These are phyloP conservation scores for Leishmania arabica DNA, from an alignment of 208 protist species.

Conservation along the genomic window DNA sequence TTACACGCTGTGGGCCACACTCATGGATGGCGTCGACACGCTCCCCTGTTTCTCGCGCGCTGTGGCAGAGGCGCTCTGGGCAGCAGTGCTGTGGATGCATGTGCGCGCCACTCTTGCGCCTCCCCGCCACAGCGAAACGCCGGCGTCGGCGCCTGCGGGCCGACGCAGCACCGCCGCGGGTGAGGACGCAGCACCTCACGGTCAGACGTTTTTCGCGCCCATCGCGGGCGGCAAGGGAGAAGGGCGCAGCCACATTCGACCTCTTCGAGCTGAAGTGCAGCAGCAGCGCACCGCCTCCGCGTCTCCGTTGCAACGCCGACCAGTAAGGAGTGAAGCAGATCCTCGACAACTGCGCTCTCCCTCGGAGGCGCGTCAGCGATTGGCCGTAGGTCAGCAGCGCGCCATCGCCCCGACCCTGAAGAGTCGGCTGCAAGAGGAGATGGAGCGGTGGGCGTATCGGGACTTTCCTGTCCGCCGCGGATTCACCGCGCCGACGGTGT, in stretches of 20 bases:
- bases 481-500: conserved; percentile 29
- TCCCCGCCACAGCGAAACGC: not conserved
- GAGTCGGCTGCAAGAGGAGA: not conserved
- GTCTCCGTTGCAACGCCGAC: not conserved
- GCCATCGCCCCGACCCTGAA: not conserved
- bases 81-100: conserved; percentile 31
- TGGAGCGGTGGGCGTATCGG: conserved; percentile 32
- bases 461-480: conserved; percentile 1
- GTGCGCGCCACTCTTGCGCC: not conserved
- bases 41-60: conserved; percentile 7
- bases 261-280: not conserved
- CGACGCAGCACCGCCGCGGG: not conserved
- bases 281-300: not conserved
- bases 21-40: conserved; percentile 8
- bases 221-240: not conserved
- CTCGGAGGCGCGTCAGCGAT: not conserved
- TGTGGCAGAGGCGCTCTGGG: conserved; percentile 20
- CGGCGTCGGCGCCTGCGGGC: not conserved
- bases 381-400: not conserved
- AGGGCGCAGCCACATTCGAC: not conserved
- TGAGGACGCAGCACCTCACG: not conserved
- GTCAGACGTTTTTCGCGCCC: not conserved
- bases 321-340: not conserved
- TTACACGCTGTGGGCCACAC: conserved; percentile 20
- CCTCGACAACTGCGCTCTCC: not conserved